Evolutionary conservation across 306 rosid species (phyloP).

Genomic region (Luffa acutangula): DNA sequence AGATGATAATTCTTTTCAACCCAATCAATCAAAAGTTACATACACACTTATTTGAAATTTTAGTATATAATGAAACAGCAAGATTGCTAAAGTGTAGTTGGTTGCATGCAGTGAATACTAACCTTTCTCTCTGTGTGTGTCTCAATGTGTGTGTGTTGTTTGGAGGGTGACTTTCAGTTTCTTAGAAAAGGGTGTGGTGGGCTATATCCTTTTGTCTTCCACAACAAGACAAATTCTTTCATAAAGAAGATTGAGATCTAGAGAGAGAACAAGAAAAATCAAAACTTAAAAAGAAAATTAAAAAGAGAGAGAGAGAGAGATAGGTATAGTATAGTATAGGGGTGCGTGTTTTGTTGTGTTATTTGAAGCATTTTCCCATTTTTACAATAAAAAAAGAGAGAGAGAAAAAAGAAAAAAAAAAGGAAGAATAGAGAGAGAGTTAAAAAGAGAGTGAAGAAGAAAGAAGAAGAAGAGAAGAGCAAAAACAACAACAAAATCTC

Average conservation of each 20-base stretch:
- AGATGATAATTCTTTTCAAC: no score
- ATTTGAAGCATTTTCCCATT: slow-evolving; percentile 33
- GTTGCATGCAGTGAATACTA: slow-evolving; percentile 1
- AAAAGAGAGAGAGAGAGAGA: slow-evolving; percentile 12
- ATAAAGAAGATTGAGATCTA: slow-evolving; percentile 37
- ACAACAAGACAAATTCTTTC: slow-evolving; percentile 59
- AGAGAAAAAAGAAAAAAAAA: background rate
- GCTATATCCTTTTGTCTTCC: slow-evolving; percentile 35
- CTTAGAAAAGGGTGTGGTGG: slow-evolving; percentile 70
- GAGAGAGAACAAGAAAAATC: slow-evolving; percentile 22
- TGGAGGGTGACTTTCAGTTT: slow-evolving; percentile 63
- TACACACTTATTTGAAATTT: background rate
- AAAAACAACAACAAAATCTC: slow-evolving; percentile 20
- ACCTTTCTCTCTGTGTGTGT: background rate
- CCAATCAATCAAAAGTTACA: no score
- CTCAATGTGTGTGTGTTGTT: background rate
- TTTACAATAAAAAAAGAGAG: slow-evolving; percentile 33
- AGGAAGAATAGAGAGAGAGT: slow-evolving; percentile 7
- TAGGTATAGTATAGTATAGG: background rate
- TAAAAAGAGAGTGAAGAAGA: background rate
- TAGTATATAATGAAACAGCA: background rate
- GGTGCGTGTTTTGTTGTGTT: slow-evolving; percentile 33
- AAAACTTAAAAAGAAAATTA: background rate
- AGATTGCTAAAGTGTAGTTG: background rate
- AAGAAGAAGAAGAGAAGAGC: background rate